phyloP scores from a whole-genome alignment of 75 land plant species.

The Pinus tabuliformis region DNA sequence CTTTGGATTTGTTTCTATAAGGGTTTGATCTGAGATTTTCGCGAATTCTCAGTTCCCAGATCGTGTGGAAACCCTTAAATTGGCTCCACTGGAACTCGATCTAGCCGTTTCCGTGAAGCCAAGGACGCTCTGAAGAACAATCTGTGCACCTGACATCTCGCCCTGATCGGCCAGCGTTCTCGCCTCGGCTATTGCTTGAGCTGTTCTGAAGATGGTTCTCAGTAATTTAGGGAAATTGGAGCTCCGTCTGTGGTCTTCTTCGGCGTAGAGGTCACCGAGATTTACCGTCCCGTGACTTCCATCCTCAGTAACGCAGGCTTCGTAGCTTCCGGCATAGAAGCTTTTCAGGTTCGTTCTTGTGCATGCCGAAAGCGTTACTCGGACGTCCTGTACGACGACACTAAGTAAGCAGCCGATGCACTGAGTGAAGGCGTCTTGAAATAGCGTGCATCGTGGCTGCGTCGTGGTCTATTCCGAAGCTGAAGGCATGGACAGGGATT shows the following conservation, averaged over 20 bases:
- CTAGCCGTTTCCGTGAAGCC: no score
- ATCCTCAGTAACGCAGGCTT: slow-evolving; percentile 3
- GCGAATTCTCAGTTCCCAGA: no score
- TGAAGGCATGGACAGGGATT: slow-evolving; percentile 55
- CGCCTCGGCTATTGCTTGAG: slow-evolving; percentile 71
- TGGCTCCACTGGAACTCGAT: no score
- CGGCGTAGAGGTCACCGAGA: slow-evolving; percentile 75
- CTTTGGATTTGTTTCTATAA: no score
- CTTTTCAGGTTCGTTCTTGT: slow-evolving; percentile 28
- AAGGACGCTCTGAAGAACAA: slow-evolving; percentile 43
- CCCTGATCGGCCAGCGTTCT: slow-evolving; percentile 44
- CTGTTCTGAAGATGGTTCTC: slow-evolving; percentile 31
- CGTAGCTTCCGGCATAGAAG: slow-evolving; percentile 30
- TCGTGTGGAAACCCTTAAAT: no score
- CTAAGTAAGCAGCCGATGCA: slow-evolving; percentile 63
- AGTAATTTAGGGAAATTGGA: slow-evolving; percentile 17
- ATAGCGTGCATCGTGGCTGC: slow-evolving; percentile 50
- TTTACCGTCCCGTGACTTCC: slow-evolving; percentile 30
- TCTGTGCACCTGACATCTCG: slow-evolving; percentile 46
- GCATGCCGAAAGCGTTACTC: slow-evolving; percentile 35
- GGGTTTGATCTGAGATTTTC: no score
- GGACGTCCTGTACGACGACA: slow-evolving; percentile 72
- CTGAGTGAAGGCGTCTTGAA: slow-evolving; percentile 60
- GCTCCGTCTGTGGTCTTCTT: slow-evolving; percentile 43
- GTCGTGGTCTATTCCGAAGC: slow-evolving; percentile 49